Evolutionary conservation across 352 stramenopile genomes (phyloP).

Genomic region (Nothophytophthora sp.): DNA sequence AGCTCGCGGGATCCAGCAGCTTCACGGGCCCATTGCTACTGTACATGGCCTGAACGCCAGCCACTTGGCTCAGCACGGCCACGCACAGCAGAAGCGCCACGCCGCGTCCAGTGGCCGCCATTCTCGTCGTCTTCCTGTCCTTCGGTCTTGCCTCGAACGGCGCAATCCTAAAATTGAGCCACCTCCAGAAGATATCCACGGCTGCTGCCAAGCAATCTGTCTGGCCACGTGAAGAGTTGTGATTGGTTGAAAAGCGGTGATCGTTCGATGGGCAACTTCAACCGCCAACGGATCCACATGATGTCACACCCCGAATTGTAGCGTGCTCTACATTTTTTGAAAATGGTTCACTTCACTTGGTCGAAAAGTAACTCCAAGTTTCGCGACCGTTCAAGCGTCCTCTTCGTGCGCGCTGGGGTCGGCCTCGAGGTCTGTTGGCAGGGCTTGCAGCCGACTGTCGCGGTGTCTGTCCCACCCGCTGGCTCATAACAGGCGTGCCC

Average conservation of each 20-base stretch:
- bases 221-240: conserved; percentile 21
- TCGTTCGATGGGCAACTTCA: conserved; percentile 6
- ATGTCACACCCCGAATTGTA: too few species aligned
- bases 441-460: too few species aligned
- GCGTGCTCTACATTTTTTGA: too few species aligned
- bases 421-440: too few species aligned
- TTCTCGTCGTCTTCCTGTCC: conserved; percentile 12
- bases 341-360: conserved; percentile 1
- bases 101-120: too few species aligned
- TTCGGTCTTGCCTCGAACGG: background rate
- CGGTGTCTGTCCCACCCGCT: too few species aligned
- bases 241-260: conserved; percentile 31
- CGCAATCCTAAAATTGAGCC: conserved; percentile 17
- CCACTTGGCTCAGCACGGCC: conserved; percentile 35
- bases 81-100: conserved; percentile 23
- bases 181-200: too few species aligned
- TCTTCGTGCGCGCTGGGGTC: too few species aligned
- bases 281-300: too few species aligned
- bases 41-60: conserved; percentile 54
- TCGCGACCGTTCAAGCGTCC: too few species aligned
- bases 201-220: background rate
- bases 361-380: too few species aligned
- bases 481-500: too few species aligned
- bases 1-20: conserved; percentile 68
- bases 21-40: conserved; percentile 64